Base-by-base conservation (phyloP, 2,329 filamentous ascomycete genomes). In the Penicillium fuscoglaucum region DNA sequence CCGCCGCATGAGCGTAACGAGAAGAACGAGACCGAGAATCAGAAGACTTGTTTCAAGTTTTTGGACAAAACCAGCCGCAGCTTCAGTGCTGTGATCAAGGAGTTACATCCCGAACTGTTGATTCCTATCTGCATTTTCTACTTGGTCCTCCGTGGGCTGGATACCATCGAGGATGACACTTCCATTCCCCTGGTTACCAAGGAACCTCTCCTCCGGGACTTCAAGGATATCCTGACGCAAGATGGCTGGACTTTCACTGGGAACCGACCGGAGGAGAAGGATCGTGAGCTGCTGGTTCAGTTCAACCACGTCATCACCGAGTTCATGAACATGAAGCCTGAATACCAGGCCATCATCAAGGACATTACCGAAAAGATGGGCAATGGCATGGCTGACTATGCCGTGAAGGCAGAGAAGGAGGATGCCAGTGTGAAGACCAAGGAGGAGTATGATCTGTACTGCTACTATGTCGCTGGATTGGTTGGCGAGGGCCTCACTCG, bases 111-210 rank as follows among this genome's bases (percentile, higher is more conserved):
- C 1, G 93, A 99, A 78, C 87, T 99, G 33, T 85, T 98, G 37
- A 85, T 97, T 41, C 92, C 95, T 26, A 84, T 98, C 46, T 87
- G 88, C 56, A 82, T 98, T 10, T 99, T 99, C 83, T 99, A 99
- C 80, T 85, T 99, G 29, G 85, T 91, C 53, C 83, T 99, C 55
- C 90, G 95, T 61, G 95, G 91, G 47, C 84, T 99, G 51, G 95
- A 99, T 76, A 99, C 95, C n/a, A 90, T 99, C 60, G 95, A 99
- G 78, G 95, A 99, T 81, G 95, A 99, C 77, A 98, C 97, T 87
- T 96, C 92, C 6, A 88, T 99, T 60, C 82, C 89, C 3, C 79
- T 93, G 40, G 83, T 85, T 64, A 87, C 84, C 71, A 99, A 99
- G 80, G 90, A 96, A 71, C 91, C 92, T 2, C 78, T 97, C 57